A percentile compares a stretch with the other conserved stretches of the same genome.
Evolutionary conservation across 2,329 filamentous ascomycete genomes (phyloP).

Genomic region (Monilinia vaccinii-corymbosi): DNA sequence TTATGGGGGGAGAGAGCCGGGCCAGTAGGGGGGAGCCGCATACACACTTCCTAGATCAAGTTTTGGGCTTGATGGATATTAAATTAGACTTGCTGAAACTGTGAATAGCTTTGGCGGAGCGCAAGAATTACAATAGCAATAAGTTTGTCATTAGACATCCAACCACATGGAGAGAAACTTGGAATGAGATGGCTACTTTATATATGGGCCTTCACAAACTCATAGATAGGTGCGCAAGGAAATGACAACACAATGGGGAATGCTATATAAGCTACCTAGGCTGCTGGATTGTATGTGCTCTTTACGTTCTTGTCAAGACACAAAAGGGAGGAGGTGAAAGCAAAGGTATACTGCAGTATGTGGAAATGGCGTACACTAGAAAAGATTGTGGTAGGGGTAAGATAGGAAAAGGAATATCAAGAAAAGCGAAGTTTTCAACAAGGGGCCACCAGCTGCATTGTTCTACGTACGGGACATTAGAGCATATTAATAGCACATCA

Average conservation of each 20-base stretch:
- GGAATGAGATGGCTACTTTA: no score
- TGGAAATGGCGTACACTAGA: not conserved
- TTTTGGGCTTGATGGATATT: not conserved
- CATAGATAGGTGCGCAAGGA: not conserved
- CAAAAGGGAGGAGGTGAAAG: not conserved
- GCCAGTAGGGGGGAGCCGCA: no score
- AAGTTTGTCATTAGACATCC: not conserved
- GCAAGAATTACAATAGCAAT: not conserved
- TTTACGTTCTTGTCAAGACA: no score
- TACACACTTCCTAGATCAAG: not conserved
- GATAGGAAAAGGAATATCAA: not conserved
- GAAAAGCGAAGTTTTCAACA: not conserved
- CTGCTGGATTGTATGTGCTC: not conserved
- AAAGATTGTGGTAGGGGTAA: not conserved
- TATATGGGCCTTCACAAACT: not conserved
- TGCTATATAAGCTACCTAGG: not conserved
- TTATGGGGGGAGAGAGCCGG: not conserved
- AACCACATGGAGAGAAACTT: not conserved
- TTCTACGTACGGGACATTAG: not conserved
- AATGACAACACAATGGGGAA: not conserved
- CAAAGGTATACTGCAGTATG: not conserved
- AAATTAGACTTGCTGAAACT: not conserved
- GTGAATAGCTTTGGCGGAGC: no score
- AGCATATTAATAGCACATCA: constrained; percentile 1
- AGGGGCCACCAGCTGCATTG: not conserved